Evolutionary conservation across 1,284 basidiomycete genomes (phyloP).

Genomic region (Heterobasidion irregulare): DNA sequence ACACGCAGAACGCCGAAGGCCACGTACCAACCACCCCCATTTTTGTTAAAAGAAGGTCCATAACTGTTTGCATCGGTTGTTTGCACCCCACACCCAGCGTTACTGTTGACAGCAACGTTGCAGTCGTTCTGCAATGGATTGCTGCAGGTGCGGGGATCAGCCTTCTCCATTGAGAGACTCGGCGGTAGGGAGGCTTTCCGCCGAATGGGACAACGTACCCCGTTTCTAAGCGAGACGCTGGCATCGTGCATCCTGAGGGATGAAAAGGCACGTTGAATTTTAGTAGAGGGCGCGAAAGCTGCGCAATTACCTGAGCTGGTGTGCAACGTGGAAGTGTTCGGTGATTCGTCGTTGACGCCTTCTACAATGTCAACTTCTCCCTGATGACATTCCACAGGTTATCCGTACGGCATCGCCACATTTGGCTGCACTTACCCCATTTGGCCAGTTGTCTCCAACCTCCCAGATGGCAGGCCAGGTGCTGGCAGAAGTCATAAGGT

Average conservation of each 20-base stretch:
- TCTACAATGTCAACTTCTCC: constrained; percentile 68
- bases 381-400: constrained; percentile 20
- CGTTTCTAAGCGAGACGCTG: constrained; percentile 34
- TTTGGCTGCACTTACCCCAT: constrained; percentile 16
- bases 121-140: constrained; percentile 12
- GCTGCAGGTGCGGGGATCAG: constrained; percentile 5
- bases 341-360: constrained; percentile 49
- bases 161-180: background rate
- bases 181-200: no score
- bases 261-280: background rate
- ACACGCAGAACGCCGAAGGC: constrained; percentile 4
- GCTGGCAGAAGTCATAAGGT: constrained; percentile 10
- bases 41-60: constrained; percentile 51
- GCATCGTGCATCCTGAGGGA: constrained; percentile 42
- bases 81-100: constrained; percentile 60
- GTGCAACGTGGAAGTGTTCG: constrained; percentile 58
- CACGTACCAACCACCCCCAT: constrained; percentile 51
- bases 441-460: constrained; percentile 25
- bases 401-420: background rate
- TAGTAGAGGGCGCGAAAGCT: background rate
- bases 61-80: constrained; percentile 37
- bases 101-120: constrained; percentile 33
- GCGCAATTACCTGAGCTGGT: constrained; percentile 30
- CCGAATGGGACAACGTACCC: constrained; percentile 30
- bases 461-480: constrained; percentile 33